Base-by-base conservation (phyloP, 2,329 filamentous ascomycete genomes). In the Plenodomus lindquistii region DNA sequence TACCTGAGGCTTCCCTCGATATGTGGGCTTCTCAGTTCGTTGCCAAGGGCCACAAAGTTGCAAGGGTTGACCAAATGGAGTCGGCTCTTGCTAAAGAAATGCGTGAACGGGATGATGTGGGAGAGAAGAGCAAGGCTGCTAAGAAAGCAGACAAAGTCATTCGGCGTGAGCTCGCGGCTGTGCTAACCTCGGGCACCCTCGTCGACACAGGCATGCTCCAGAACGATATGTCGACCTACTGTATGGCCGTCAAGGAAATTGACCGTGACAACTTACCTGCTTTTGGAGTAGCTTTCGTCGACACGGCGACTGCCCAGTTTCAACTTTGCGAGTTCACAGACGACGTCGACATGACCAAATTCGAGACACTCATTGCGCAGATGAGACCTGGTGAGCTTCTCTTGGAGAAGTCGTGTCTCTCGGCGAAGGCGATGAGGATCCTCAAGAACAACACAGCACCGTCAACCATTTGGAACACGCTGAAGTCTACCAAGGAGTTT, bases 11-110 rank as follows among this genome's bases (percentile, higher is more conserved):
- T 66, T 96, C 91, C 11, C 79, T 99, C n/a, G 90, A 94, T 65
- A 86, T 94, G 70, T 99, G 94, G 94, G 91, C 94, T 47, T 96
- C 95, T 64, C 94, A 99, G 65, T 99, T 99, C 63, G 92, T 99
- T 35, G 94, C 93, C 49, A 97, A 97, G 72, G 94, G 95, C 27
- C 96, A 86, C 83, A 99, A 99, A 74, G 95, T 99, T 44, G 94
- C 94, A 6, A 83, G 93, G 16, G 94, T 99, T 19, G 94, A 97
- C 70, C 94, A 99, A 71, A 92, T 92, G 80, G 94, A 99, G 75
- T 96, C 91, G 27, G 94, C 94, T 2, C 77, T 99, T 8, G 92
- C 87, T 48, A 99, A 99, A 70, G 93, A 99, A 73, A 97, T 99
- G 94, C 87, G 94, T n/a, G 94, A 99, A 73, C 84, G 93, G 31